phyloP scores from a whole-genome alignment of 129 eudicot genomes.

The Flaveria ramosissima region DNA sequence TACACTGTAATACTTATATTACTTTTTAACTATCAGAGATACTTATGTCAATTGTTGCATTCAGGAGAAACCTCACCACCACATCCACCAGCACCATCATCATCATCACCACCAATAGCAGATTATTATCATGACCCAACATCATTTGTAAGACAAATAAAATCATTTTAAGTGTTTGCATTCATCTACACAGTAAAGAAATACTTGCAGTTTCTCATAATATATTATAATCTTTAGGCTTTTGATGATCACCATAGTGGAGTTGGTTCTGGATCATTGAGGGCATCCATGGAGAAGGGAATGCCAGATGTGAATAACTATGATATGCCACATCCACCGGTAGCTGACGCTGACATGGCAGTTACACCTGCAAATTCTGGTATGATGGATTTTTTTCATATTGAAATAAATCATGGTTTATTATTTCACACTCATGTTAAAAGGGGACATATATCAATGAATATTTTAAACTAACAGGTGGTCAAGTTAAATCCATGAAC shows the following conservation, averaged over 20 bases:
- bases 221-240: constrained; percentile 19
- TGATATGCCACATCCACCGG: constrained; percentile 28
- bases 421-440: background rate
- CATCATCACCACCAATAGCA: constrained; percentile 53
- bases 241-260: constrained; percentile 1
- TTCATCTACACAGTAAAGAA: constrained; percentile 2
- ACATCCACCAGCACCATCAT: constrained; percentile 71
- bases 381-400: constrained; percentile 23
- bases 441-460: background rate
- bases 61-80: constrained; percentile 58
- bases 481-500: constrained; percentile 55
- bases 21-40: background rate
- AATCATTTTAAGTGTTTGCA: background rate
- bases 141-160: constrained; percentile 49
- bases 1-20: background rate
- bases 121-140: constrained; percentile 44
- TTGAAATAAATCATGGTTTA: background rate
- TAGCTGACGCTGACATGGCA: constrained; percentile 37
- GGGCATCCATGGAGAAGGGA: constrained; percentile 7
- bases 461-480: constrained; percentile 38
- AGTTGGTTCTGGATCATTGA: constrained; percentile 8
- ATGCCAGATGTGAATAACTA: constrained; percentile 18
- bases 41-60: constrained; percentile 21
- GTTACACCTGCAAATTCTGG: constrained; percentile 75
- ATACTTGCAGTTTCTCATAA: constrained; percentile 22